Percentiles rank a stretch among this genome's conserved stretches.
Conservation (phyloP, 768 basidiomycete genomes). For the Amanita exitialis region DNA sequence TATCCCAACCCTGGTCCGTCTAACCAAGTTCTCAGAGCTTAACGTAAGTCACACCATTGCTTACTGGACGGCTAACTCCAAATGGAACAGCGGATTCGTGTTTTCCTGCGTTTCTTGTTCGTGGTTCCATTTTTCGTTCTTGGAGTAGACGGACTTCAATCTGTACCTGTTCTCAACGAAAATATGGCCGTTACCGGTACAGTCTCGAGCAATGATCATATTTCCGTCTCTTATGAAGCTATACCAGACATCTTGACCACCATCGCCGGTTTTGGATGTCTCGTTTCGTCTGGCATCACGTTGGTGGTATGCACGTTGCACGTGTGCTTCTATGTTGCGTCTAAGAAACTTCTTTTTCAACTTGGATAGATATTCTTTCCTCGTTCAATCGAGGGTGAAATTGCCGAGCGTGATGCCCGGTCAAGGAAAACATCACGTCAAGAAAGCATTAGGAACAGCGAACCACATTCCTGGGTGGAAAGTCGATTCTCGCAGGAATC, state of each 20-base stretch:
- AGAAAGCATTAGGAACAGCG: conserved; percentile 13
- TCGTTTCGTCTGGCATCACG: conserved; percentile 65
- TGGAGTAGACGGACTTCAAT: conserved; percentile 56
- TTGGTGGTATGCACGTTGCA: conserved; percentile 42
- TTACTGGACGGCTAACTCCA: neutral
- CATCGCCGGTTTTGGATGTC: conserved; percentile 46
- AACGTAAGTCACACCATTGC: conserved; percentile 42
- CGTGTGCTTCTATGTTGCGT: neutral
- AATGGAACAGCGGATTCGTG: conserved; percentile 46
- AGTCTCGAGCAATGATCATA: neutral
- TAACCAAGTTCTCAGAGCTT: conserved; percentile 74
- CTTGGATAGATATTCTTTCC: conserved; percentile 69
- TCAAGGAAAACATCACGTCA: conserved; percentile 26
- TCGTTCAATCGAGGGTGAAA: conserved; percentile 61
- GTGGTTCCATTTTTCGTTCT: conserved; percentile 54
- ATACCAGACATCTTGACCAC: conserved; percentile 48
- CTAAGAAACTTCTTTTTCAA: neutral
- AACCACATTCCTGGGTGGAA: conserved; percentile 8
- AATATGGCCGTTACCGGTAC: conserved; percentile 44
- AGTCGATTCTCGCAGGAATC: neutral
- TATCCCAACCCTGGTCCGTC: conserved; percentile 49
- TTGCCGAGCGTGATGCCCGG: conserved; percentile 39
- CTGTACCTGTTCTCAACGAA: conserved; percentile 56
- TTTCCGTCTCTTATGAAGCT: conserved; percentile 4
- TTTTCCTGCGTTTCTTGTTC: conserved; percentile 68